Conservation (phyloP, 2,329 filamentous ascomycete species). For the Harringtonia lauricola region DNA sequence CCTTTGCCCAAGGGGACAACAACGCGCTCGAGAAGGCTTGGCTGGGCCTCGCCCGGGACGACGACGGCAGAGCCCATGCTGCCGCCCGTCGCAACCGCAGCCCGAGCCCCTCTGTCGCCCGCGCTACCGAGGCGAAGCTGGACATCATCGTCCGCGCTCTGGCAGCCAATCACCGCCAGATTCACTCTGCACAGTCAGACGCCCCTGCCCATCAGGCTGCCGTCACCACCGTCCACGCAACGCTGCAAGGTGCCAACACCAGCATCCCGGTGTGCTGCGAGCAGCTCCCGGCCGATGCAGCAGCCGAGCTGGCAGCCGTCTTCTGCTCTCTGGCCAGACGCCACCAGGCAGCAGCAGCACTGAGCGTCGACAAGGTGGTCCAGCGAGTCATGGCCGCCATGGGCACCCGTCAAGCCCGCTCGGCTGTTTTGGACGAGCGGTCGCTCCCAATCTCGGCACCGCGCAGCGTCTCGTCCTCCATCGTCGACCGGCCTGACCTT, state of each 20-base stretch:
- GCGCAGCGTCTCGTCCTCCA: neutral
- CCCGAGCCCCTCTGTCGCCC: constrained; percentile 21
- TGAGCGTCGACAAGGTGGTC: constrained; percentile 33
- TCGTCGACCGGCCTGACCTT: neutral
- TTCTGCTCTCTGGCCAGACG: constrained; percentile 39
- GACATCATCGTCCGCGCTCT: constrained; percentile 29
- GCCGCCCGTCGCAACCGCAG: constrained; percentile 22
- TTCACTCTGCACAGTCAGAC: constrained; percentile 24
- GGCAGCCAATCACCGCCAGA: constrained; percentile 33
- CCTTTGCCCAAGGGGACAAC: constrained; percentile 72
- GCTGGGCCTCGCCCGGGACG: constrained; percentile 44
- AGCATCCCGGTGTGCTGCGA: constrained; percentile 34
- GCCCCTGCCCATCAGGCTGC: neutral
- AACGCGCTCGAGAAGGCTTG: constrained; percentile 70
- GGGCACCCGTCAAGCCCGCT: neutral
- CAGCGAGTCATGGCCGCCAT: constrained; percentile 29
- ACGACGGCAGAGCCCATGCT: constrained; percentile 36
- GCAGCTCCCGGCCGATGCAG: constrained; percentile 34
- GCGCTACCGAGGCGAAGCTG: constrained; percentile 24
- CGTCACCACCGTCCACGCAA: constrained; percentile 10
- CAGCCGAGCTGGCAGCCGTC: constrained; percentile 31
- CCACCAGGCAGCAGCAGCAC: constrained; percentile 21
- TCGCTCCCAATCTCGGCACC: neutral
- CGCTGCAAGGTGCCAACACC: constrained; percentile 5
- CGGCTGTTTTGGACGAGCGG: neutral